phyloP scores from a whole-genome alignment of 495 filamentous ascomycete species.

The Aspergillus coremiiformis region DNA sequence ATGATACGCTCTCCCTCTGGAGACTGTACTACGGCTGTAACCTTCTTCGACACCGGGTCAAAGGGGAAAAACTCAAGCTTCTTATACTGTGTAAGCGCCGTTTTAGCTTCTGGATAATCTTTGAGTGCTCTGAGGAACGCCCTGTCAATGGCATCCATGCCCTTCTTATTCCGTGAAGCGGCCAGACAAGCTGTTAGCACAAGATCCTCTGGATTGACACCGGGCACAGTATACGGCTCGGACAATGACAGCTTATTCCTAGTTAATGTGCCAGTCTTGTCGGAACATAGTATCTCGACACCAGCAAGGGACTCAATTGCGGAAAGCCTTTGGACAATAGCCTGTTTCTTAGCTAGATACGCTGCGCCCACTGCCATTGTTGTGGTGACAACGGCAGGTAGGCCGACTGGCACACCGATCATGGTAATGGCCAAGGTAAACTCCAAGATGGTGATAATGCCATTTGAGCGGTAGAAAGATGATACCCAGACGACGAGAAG shows the following conservation, averaged over 20 bases:
- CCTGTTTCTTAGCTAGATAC: conserved; percentile 83
- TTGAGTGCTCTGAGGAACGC: conserved; percentile 81
- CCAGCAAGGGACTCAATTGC: conserved; percentile 92
- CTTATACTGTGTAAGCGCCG: conserved; percentile 65
- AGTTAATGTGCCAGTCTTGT: conserved; percentile 83
- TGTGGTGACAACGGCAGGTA: conserved; percentile 89
- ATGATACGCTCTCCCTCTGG: conserved; percentile 71
- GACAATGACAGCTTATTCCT: conserved; percentile 85
- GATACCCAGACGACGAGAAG: conserved; percentile 78
- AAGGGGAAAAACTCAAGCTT: conserved; percentile 80
- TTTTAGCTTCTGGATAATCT: conserved; percentile 71
- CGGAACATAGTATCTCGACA: conserved; percentile 91
- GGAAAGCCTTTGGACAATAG: conserved; percentile 88
- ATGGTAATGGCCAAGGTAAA: conserved; percentile 82
- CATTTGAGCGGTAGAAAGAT: conserved; percentile 78
- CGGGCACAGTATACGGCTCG: conserved; percentile 74
- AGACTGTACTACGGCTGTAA: conserved; percentile 75
- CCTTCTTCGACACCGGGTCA: conserved; percentile 92
- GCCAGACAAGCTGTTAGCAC: conserved; percentile 89
- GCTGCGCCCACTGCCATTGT: conserved; percentile 94
- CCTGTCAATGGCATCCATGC: conserved; percentile 91
- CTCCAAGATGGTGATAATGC: conserved; percentile 66
- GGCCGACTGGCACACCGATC: conserved; percentile 90
- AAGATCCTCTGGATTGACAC: conserved; percentile 73
- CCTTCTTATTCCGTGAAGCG: conserved; percentile 88